Base-by-base conservation (phyloP, 306 rosid genomes). In the Malus orientalis region DNA sequence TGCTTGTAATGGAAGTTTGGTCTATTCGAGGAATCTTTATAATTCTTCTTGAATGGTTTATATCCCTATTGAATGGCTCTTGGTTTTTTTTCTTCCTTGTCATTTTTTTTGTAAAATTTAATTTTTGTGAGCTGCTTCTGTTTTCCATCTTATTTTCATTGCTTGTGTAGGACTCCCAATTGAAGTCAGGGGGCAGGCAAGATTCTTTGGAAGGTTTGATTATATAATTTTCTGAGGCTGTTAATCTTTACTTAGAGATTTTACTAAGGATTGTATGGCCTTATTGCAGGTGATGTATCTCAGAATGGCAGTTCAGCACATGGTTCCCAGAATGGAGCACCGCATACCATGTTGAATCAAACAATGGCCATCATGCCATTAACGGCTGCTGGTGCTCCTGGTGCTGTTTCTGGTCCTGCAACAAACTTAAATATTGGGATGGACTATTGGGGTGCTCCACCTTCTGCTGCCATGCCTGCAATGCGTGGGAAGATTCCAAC, bases 401-500 rank as follows among this genome's bases (percentile, higher is more conserved):
- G 86, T 60, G 86, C 88, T 47, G 86, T 86, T 86, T 71, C 98
- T 70, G 96, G 98, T 78, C 99, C 97, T 71, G 79, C 96, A 22
- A 95, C 99, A 44, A 95, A 92, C 83, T 85, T 95, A 70, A 95
- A 95, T 78, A 95, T 95, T 72, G 99, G 99, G 84, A 95, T 92
- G 97, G 99, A 95, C 70, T 95, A 95, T 84, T 95, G 99, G 99
- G 92, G 92, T 49, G 76, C 98, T 19, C 92, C 96, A 53, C 76
- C 93, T 70, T 63, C 96, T 61, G 83, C 97, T 44, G 59, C 83
- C 67, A 82, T 92, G 74, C 93, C 99, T 74, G 86, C 90, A 18
- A 13, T 87, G 45, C 87, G 67, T 6, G 93, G 97, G 87, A 90
- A 95, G 86, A 96, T 86, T 67, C 93, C 98, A 19, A 73, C 96